Conservation (phyloP, 73 alveolate genomes). For the Paramecium primaurelia region DNA sequence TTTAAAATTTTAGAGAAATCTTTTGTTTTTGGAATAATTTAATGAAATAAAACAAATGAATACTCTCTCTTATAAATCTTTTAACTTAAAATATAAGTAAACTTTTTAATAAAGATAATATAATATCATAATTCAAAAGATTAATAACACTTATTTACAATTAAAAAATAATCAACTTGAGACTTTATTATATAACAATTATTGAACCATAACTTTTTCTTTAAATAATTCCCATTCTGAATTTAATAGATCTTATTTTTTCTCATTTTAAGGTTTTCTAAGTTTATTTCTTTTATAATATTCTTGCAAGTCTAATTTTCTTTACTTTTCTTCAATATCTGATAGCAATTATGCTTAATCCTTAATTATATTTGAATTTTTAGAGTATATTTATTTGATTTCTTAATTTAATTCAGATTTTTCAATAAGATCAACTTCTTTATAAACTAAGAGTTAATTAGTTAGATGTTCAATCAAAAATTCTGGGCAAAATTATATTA, state of each 20-base stretch:
- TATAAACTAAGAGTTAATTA: not conserved
- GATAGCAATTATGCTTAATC: not conserved
- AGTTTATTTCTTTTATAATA: not conserved
- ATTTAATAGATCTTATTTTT: not conserved
- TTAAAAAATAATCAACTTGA: not conserved
- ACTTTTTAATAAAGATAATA: too few species aligned
- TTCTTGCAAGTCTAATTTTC: not conserved
- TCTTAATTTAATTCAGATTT: not conserved
- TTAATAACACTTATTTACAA: too few species aligned
- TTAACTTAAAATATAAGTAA: too few species aligned
- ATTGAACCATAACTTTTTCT: not conserved
- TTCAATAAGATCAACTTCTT: not conserved
- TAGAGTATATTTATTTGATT: not conserved
- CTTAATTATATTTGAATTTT: not conserved
- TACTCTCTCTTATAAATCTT: too few species aligned
- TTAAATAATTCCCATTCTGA: conserved; percentile 18
- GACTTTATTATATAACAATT: not conserved
- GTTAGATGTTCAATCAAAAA: not conserved
- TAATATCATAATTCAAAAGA: too few species aligned
- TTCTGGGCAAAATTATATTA: conserved; percentile 39
- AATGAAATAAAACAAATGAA: too few species aligned
- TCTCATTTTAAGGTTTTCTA: conserved; percentile 34
- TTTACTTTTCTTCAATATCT: not conserved
- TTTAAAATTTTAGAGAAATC: too few species aligned
- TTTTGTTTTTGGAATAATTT: too few species aligned